Conservation (phyloP, 441 rosid species). For the Raphanus hybrid region DNA sequence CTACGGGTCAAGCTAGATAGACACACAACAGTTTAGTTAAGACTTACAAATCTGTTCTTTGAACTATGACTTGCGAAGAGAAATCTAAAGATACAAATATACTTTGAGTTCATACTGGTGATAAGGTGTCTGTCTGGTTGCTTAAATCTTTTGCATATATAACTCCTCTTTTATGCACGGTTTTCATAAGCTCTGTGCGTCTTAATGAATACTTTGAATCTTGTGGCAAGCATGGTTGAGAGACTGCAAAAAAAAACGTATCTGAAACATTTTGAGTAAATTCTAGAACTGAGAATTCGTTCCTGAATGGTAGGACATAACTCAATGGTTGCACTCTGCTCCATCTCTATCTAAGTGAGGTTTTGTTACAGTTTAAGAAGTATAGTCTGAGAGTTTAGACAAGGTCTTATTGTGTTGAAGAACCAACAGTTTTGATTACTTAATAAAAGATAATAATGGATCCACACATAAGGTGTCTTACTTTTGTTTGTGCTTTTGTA, state of each 20-base stretch:
- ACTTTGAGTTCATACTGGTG: constrained; percentile 20
- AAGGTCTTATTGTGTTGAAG: too few relatives aligned
- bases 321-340: too few relatives aligned
- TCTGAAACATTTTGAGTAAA: too few relatives aligned
- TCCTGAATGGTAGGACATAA: too few relatives aligned
- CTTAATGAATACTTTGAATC: neutral
- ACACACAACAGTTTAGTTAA: constrained; percentile 15
- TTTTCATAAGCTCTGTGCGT: neutral
- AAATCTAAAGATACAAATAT: constrained; percentile 1
- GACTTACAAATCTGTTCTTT: constrained; percentile 12
- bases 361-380: neutral
- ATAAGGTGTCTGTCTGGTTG: neutral
- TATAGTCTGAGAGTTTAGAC: too few relatives aligned
- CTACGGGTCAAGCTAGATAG: neutral
- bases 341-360: too few relatives aligned
- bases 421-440: neutral
- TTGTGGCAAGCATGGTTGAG: constrained; percentile 2
- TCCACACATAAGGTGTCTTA: too few relatives aligned
- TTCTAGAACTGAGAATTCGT: too few relatives aligned
- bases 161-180: neutral
- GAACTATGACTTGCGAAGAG: neutral
- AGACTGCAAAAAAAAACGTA: constrained; percentile 3
- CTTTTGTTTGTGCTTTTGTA: too few relatives aligned
- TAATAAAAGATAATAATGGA: too few relatives aligned
- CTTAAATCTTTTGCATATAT: constrained; percentile 4